Conservation (phyloP, 768 basidiomycete species). For the Boletus speciosus region DNA sequence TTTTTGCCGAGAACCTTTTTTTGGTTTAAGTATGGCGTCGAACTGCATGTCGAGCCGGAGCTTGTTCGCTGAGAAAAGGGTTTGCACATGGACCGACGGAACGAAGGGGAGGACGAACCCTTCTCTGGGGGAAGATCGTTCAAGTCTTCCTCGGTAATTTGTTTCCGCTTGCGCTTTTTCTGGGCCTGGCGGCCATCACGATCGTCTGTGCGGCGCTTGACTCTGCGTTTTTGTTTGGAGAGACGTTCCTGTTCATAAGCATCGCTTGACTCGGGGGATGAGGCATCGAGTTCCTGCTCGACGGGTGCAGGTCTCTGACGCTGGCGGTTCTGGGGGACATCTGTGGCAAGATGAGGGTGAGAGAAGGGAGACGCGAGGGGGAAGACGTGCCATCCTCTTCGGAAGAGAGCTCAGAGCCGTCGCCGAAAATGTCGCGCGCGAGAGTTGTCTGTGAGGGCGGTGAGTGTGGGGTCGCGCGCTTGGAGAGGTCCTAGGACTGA, state of each 20-base stretch:
- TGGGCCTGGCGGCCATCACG: conserved; percentile 34
- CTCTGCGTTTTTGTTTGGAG: conserved; percentile 22
- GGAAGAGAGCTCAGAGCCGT: conserved; percentile 80
- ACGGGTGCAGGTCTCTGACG: conserved; percentile 30
- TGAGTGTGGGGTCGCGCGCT: background rate
- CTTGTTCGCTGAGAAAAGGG: conserved; percentile 57
- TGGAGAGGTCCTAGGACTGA: background rate
- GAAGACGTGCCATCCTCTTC: conserved; percentile 52
- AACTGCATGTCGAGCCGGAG: conserved; percentile 77
- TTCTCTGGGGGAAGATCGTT: conserved; percentile 73
- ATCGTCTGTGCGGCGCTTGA: conserved; percentile 42
- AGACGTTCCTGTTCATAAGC: conserved; percentile 46
- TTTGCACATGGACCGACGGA: background rate
- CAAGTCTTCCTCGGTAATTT: conserved; percentile 61
- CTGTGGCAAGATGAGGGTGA: conserved; percentile 25
- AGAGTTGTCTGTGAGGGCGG: conserved; percentile 31
- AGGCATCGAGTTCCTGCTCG: conserved; percentile 35
- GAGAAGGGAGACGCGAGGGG: background rate
- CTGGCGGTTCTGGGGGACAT: conserved; percentile 42
- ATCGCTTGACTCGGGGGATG: conserved; percentile 45
- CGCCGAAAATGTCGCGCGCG: conserved; percentile 76
- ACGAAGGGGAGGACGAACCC: conserved; percentile 42
- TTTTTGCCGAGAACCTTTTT: conserved; percentile 60
- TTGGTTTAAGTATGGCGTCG: conserved; percentile 82
- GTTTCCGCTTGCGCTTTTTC: conserved; percentile 60